Conservation (phyloP, 306 rosid species). For the Quercus robur region DNA sequence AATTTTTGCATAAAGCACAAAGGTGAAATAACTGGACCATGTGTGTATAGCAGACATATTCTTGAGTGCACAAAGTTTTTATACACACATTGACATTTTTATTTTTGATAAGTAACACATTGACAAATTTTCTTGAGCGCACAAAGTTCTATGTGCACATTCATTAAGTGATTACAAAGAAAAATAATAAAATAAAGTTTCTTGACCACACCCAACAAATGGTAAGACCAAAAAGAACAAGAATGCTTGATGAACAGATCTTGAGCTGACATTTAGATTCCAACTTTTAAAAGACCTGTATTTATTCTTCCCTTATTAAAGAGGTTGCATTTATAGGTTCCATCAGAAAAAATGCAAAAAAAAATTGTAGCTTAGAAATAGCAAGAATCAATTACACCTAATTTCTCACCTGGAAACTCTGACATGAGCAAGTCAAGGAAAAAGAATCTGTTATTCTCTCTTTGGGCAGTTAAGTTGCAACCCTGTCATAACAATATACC, state of each 20-base stretch:
- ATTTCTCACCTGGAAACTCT: conserved; percentile 85
- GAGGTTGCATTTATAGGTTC: neutral
- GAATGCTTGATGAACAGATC: neutral
- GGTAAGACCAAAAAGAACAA: neutral
- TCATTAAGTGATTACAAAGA: neutral
- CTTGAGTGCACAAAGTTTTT: neutral
- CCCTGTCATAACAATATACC: conserved; percentile 44
- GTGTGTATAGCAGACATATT: neutral
- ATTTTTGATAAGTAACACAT: neutral
- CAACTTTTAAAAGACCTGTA: too few relatives aligned
- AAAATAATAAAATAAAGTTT: neutral
- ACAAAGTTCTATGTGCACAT: neutral
- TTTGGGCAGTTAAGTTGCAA: conserved; percentile 82
- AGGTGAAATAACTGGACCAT: neutral
- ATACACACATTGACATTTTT: neutral
- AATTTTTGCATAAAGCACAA: neutral
- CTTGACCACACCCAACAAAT: neutral
- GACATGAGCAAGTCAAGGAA: conserved; percentile 82
- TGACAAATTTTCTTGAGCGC: neutral
- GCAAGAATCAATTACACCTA: conserved; percentile 33
- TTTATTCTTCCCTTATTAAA: neutral
- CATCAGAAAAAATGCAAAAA: neutral
- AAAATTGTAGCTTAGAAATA: neutral
- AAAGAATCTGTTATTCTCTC: conserved; percentile 55
- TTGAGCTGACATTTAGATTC: neutral